Evolutionary conservation across 345 rosid genomes (phyloP).

Genomic region (Hypericum perforatum): DNA sequence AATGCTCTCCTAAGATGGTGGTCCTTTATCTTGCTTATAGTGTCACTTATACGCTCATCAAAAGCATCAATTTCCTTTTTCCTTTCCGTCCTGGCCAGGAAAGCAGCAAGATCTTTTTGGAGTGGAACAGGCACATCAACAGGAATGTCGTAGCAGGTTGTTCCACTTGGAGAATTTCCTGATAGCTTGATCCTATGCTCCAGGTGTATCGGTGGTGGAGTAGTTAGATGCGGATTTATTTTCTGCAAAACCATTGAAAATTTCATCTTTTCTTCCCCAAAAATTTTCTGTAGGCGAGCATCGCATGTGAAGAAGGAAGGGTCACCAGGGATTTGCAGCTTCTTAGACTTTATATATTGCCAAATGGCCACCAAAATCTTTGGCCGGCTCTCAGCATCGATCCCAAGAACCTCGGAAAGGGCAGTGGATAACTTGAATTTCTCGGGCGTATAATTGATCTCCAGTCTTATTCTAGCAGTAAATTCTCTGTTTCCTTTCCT

Average conservation of each 20-base stretch:
- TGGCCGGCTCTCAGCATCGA: slow-evolving; percentile 41
- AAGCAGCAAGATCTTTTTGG: slow-evolving; percentile 35
- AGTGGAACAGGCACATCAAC: slow-evolving; percentile 46
- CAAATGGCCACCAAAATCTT: slow-evolving; percentile 46
- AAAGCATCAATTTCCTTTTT: slow-evolving; percentile 40
- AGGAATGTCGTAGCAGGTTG: slow-evolving; percentile 43
- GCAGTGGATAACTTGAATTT: slow-evolving; percentile 43
- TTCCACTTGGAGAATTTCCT: slow-evolving; percentile 40
- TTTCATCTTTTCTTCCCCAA: slow-evolving; percentile 48
- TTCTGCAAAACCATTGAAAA: slow-evolving; percentile 38
- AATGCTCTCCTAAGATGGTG: slow-evolving; percentile 45
- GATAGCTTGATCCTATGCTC: slow-evolving; percentile 52
- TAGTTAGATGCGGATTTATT: slow-evolving; percentile 37
- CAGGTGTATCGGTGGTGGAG: slow-evolving; percentile 45
- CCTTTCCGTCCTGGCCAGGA: slow-evolving; percentile 32
- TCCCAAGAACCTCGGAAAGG: slow-evolving; percentile 41
- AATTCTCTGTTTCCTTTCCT: slow-evolving; percentile 56
- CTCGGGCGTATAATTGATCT: slow-evolving; percentile 47
- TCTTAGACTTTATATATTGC: slow-evolving; percentile 46
- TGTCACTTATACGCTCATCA: slow-evolving; percentile 31
- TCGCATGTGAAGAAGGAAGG: slow-evolving; percentile 41
- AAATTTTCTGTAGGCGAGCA: slow-evolving; percentile 40
- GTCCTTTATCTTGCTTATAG: slow-evolving; percentile 40
- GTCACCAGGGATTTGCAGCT: slow-evolving; percentile 39
- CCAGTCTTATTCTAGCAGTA: slow-evolving; percentile 40